Percentiles rank a stretch among this genome's conserved stretches.
Evolutionary conservation across 1,284 basidiomycete species (phyloP).

Genomic region (Porogramme epimiltina): DNA sequence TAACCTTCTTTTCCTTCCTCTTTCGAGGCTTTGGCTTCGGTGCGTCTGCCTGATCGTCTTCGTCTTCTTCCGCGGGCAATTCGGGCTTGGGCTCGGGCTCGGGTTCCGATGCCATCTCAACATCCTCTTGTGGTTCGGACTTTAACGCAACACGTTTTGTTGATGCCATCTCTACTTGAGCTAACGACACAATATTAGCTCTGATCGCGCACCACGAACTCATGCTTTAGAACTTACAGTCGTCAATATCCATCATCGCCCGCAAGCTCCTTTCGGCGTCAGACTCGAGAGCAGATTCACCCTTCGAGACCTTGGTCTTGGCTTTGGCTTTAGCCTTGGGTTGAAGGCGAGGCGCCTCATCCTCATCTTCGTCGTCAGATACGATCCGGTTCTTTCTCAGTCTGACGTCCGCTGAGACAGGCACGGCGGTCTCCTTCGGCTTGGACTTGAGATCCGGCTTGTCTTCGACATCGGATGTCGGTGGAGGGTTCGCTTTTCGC

Average conservation of each 20-base stretch:
- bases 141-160: constrained; percentile 5
- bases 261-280: constrained; percentile 46
- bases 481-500: constrained; percentile 46
- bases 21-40: constrained; percentile 48
- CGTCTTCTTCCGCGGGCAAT: constrained; percentile 20
- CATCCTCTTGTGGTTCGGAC: constrained; percentile 26
- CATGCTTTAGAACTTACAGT: constrained; percentile 44
- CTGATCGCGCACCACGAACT: too few species aligned
- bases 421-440: neutral
- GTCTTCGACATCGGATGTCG: constrained; percentile 22
- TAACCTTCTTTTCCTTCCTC: constrained; percentile 58
- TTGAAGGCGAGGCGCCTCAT: constrained; percentile 21
- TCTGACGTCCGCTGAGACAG: constrained; percentile 7
- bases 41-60: constrained; percentile 37
- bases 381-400: constrained; percentile 50
- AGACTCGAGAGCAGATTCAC: constrained; percentile 22
- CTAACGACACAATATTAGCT: too few species aligned
- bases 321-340: constrained; percentile 29
- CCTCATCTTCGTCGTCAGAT: constrained; percentile 60
- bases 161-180: constrained; percentile 19
- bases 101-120: constrained; percentile 43
- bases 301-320: constrained; percentile 34
- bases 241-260: constrained; percentile 78
- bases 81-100: constrained; percentile 18
- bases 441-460: constrained; percentile 18